phyloP scores from a whole-genome alignment of 2,329 filamentous ascomycete species.

The Sporothrix brunneoviolacea region DNA sequence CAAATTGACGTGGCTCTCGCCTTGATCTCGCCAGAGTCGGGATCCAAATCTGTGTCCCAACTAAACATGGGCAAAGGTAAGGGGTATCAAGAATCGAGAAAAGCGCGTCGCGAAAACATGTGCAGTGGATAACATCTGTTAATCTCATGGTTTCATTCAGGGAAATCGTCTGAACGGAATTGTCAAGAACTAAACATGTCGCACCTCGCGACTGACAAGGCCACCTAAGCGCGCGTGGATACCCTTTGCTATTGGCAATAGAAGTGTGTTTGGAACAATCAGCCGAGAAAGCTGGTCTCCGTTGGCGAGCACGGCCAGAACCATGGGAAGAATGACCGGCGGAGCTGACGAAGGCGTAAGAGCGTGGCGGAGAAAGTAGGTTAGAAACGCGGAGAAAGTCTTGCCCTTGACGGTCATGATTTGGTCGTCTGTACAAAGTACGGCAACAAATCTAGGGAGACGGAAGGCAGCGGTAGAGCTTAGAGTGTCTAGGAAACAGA shows the following conservation, averaged over 20 bases:
- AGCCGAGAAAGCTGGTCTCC: slow-evolving; percentile 42
- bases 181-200: slow-evolving; percentile 53
- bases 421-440: too few species aligned
- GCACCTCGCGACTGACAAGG: slow-evolving; percentile 44
- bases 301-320: slow-evolving; percentile 38
- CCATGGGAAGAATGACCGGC: slow-evolving; percentile 50
- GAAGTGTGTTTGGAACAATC: slow-evolving; percentile 48
- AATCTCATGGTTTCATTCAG: slow-evolving; percentile 28
- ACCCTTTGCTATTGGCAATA: slow-evolving; percentile 51
- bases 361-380: too few species aligned
- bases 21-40: slow-evolving; percentile 48
- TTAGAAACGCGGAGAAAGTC: too few species aligned
- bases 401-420: too few species aligned
- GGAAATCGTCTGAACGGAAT: slow-evolving; percentile 57
- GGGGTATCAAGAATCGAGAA: too few species aligned
- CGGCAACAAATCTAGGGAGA: too few species aligned
- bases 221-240: slow-evolving; percentile 49
- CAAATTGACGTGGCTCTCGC: slow-evolving; percentile 57
- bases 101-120: too few species aligned
- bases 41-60: slow-evolving; percentile 53
- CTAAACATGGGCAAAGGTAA: slow-evolving; percentile 60
- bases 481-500: too few species aligned
- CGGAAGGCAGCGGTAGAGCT: too few species aligned
- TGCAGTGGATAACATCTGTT: too few species aligned
- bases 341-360: too few species aligned